Evolutionary conservation across 108 stramenopile genomes (phyloP).

Genomic region (Mediolabrus comicus): DNA sequence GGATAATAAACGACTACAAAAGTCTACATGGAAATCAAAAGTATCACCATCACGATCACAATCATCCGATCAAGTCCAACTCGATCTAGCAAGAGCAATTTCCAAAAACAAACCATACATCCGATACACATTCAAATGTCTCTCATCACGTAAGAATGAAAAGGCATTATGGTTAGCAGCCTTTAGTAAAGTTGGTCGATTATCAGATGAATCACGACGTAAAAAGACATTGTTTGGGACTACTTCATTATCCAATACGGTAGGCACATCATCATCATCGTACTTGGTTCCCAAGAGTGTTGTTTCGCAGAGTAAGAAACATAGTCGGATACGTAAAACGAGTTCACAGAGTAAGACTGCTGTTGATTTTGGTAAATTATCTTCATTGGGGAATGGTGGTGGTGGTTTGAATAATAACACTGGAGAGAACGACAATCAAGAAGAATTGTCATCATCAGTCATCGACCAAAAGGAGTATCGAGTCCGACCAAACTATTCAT

Average conservation of each 20-base stretch:
- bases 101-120: conserved; percentile 1
- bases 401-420: too few relatives aligned
- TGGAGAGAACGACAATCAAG: too few relatives aligned
- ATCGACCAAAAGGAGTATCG: conserved; percentile 13
- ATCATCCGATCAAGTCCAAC: not conserved
- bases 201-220: not conserved
- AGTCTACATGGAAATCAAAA: not conserved
- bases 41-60: too few relatives aligned
- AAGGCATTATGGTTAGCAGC: conserved; percentile 4
- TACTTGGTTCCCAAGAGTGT: not conserved
- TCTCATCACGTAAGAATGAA: not conserved
- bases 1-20: not conserved
- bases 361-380: not conserved
- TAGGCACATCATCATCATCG: too few relatives aligned
- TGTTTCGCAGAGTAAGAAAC: not conserved
- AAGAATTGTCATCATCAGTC: not conserved
- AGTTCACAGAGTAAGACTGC: not conserved
- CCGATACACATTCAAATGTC: not conserved
- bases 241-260: not conserved
- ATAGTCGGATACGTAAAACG: not conserved
- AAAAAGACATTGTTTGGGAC: not conserved
- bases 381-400: not conserved
- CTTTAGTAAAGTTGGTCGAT: not conserved
- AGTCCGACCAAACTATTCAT: conserved; percentile 50
- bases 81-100: not conserved